phyloP scores from a whole-genome alignment of 345 rosid genomes.

The Stellera chamaejasme region DNA sequence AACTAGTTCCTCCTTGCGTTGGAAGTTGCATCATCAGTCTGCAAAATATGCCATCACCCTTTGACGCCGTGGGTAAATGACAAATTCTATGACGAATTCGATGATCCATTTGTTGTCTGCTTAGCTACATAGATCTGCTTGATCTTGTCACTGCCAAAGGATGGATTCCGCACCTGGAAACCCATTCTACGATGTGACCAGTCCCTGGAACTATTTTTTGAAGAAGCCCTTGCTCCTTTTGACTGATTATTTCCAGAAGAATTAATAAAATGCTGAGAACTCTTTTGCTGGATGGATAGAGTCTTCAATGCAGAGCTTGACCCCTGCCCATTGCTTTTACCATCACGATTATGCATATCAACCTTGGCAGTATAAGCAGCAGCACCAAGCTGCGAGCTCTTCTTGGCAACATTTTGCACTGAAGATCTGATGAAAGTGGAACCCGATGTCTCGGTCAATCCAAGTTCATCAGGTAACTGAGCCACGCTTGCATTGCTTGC shows the following conservation, averaged over 20 bases:
- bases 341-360: slow-evolving; percentile 21
- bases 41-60: not conserved
- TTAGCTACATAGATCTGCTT: slow-evolving; percentile 97
- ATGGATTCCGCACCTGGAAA: slow-evolving; percentile 70
- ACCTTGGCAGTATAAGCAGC: slow-evolving; percentile 20
- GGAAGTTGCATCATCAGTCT: too few relatives aligned
- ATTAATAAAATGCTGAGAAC: slow-evolving; percentile 37
- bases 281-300: slow-evolving; percentile 48
- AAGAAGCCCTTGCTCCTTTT: slow-evolving; percentile 32
- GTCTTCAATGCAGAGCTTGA: slow-evolving; percentile 26
- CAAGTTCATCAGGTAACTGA: slow-evolving; percentile 53
- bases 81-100: slow-evolving; percentile 11
- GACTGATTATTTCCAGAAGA: slow-evolving; percentile 37
- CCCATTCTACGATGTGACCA: slow-evolving; percentile 60
- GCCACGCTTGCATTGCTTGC: slow-evolving; percentile 30
- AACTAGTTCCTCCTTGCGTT: too few relatives aligned
- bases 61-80: not conserved
- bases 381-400: slow-evolving; percentile 27
- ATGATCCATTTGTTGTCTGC: slow-evolving; percentile 42
- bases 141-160: slow-evolving; percentile 50
- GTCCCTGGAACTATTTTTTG: slow-evolving; percentile 39
- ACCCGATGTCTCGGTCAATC: slow-evolving; percentile 48
- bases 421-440: slow-evolving; percentile 27
- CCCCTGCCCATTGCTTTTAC: slow-evolving; percentile 21
- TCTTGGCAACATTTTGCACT: slow-evolving; percentile 24